Evolutionary conservation across 164 flowering plant genomes (phyloP).

Genomic region (Annona cherimola): DNA sequence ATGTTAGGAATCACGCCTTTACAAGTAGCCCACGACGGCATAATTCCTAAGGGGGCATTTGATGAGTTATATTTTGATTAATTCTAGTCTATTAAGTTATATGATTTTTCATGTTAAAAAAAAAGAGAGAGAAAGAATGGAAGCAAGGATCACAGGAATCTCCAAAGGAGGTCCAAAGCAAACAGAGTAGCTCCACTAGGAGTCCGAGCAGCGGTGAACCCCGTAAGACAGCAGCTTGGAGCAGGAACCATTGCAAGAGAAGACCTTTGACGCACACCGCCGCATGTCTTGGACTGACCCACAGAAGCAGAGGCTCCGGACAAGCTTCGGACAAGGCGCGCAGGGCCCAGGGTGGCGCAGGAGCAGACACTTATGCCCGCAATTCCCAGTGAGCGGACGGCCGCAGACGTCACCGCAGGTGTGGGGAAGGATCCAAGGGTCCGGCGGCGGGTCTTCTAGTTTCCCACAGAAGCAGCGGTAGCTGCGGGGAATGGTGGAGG

Average conservation of each 20-base stretch:
- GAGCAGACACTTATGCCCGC: slow-evolving; percentile 76
- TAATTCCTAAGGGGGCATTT: too few relatives aligned
- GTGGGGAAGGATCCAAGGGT: slow-evolving; percentile 93
- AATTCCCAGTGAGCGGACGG: slow-evolving; percentile 46
- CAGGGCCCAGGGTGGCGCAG: slow-evolving; percentile 95
- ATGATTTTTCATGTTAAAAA: too few relatives aligned
- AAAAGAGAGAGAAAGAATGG: slow-evolving; percentile 42
- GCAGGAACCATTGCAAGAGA: slow-evolving; percentile 55
- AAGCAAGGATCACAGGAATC: slow-evolving; percentile 31
- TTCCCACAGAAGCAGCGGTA: slow-evolving; percentile 84
- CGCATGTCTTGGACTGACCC: slow-evolving; percentile 52
- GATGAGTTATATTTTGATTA: too few relatives aligned
- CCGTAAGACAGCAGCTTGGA: slow-evolving; percentile 50
- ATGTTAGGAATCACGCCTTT: too few relatives aligned
- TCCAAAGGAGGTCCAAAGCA: slow-evolving; percentile 47
- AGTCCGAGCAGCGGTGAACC: slow-evolving; percentile 52
- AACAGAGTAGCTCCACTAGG: slow-evolving; percentile 43
- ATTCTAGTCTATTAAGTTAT: too few relatives aligned
- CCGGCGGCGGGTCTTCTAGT: slow-evolving; percentile 54
- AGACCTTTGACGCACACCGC: slow-evolving; percentile 74
- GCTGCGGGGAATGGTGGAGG: slow-evolving; percentile 46
- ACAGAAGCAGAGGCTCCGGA: slow-evolving; percentile 59
- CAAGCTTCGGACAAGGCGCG: slow-evolving; percentile 82
- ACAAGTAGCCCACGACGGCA: too few relatives aligned
- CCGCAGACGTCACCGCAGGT: slow-evolving; percentile 85